Base-by-base conservation (phyloP, 768 basidiomycete species). In the Kwoniella europaea region DNA sequence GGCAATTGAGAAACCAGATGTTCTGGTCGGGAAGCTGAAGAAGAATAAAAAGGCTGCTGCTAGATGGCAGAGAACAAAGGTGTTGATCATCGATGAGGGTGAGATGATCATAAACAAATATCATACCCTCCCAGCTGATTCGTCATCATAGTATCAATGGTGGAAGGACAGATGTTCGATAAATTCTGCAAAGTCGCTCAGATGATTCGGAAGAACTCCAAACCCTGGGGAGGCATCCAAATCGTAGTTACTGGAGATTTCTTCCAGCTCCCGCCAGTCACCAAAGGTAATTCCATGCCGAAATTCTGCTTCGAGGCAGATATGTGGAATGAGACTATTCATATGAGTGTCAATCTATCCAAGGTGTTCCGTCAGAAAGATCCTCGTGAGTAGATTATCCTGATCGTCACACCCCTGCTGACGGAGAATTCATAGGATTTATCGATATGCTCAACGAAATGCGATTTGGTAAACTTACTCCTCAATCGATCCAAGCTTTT, bases 361-460 rank as follows among this genome's bases (percentile, higher is more conserved):
- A 92, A 94, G 80, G 96, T 98, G 42, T 98, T 98, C 86, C 86
- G 96, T 67, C 96, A 99, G 83, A 90, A 89, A 61, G 95, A 97
- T 82, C 90, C 91, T 83, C 89, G 94, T 93, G 71, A 63, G 88
- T 65, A 3, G n/a, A n/a, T n/a, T n/a, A n/a, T n/a, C n/a, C n/a
- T n/a, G n/a, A n/a, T n/a, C n/a, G n/a, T n/a, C n/a, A n/a, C n/a
- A n/a, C n/a, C n/a, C n/a, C n/a, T n/a, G 63, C 54, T 54, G 59
- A 68, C 46, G 4, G 6, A 27, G 15, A 12, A 4, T 4, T 10
- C 0, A 6, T 57, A 94, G 94, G 89, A 63, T 98, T 99, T 79
- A 88, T 99, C 62, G 87, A 92, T 82, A 98, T 98, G 94, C 86
- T 98, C 62, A 99, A 98, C 80, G 94, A 98, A 82, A 98, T 98